Conservation (phyloP, 805 yeast species). For the Hemisphaericaspora nanyangensis region DNA sequence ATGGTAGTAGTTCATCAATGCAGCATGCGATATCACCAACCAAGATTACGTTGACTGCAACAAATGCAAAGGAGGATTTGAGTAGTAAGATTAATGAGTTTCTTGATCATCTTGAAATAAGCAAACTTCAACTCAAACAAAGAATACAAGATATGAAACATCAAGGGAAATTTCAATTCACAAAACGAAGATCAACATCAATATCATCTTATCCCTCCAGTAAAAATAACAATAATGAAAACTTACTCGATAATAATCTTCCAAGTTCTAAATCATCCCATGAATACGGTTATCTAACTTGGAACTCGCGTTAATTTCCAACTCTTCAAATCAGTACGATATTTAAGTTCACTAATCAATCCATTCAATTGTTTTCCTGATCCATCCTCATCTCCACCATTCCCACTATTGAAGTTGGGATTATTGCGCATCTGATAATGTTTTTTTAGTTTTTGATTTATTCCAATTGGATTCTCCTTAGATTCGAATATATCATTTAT, state of each 20-base stretch:
- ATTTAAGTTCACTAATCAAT: constrained; percentile 32
- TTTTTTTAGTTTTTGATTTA: constrained; percentile 15
- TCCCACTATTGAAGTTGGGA: constrained; percentile 8
- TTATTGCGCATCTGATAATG: background rate
- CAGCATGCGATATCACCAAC: background rate
- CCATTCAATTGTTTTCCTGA: constrained; percentile 29
- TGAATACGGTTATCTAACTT: background rate
- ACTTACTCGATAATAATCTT: background rate
- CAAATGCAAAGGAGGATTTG: constrained; percentile 3
- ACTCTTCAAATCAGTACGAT: constrained; percentile 35
- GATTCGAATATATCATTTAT: constrained; percentile 72
- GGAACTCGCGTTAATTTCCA: constrained; percentile 17
- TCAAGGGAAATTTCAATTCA: constrained; percentile 1
- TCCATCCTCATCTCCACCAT: constrained; percentile 19
- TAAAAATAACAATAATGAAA: background rate
- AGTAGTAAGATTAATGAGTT: constrained; percentile 6
- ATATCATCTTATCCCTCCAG: constrained; percentile 1
- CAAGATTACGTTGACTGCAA: background rate
- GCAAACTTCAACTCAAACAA: constrained; percentile 6
- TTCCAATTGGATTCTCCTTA: constrained; percentile 47
- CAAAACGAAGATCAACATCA: background rate
- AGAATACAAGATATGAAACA: constrained; percentile 5
- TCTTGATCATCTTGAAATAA: constrained; percentile 8
- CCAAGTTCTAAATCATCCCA: background rate
- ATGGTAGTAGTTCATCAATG: background rate